Conservation (phyloP, 371 early-diverging fungal species). For the Synchytrium microbalum region DNA sequence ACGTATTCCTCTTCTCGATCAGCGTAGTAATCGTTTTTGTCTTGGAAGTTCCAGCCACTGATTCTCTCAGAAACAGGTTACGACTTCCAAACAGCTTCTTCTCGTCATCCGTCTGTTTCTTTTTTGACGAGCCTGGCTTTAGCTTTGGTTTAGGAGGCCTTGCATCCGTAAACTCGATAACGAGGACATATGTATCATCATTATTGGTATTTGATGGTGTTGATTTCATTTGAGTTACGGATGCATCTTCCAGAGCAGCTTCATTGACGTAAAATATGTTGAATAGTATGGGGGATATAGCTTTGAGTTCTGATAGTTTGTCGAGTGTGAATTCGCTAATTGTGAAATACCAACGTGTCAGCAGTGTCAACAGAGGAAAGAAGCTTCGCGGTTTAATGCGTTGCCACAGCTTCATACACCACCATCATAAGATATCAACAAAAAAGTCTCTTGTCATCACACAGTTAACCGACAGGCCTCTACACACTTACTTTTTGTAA, state of each 20-base stretch:
- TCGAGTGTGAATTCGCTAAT: conserved; percentile 10
- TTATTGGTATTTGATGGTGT: conserved; percentile 9
- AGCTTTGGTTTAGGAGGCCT: conserved; percentile 8
- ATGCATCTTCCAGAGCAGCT: conserved; percentile 12
- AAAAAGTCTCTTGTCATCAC: too few species aligned
- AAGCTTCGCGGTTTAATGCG: conserved; percentile 12
- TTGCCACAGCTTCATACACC: conserved; percentile 4
- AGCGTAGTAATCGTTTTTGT: too few species aligned
- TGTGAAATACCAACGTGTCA: not conserved
- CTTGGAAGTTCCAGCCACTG: too few species aligned
- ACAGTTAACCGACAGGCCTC: too few species aligned
- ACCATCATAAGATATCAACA: too few species aligned
- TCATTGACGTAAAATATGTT: conserved; percentile 10
- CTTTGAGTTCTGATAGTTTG: conserved; percentile 14
- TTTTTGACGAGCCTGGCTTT: conserved; percentile 7
- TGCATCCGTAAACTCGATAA: conserved; percentile 20
- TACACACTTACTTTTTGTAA: too few species aligned
- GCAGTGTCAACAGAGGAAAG: not conserved
- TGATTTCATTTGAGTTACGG: conserved; percentile 11
- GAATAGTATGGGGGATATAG: conserved; percentile 12
- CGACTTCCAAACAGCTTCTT: too few species aligned
- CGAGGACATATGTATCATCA: conserved; percentile 7
- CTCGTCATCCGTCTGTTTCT: conserved; percentile 16
- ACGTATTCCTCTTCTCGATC: too few species aligned
- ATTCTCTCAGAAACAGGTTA: too few species aligned